Evolutionary conservation across 345 rosid species (phyloP), one percentile per base, ranked within the genome.

Genomic region (Barbarea vulgaris): DNA sequence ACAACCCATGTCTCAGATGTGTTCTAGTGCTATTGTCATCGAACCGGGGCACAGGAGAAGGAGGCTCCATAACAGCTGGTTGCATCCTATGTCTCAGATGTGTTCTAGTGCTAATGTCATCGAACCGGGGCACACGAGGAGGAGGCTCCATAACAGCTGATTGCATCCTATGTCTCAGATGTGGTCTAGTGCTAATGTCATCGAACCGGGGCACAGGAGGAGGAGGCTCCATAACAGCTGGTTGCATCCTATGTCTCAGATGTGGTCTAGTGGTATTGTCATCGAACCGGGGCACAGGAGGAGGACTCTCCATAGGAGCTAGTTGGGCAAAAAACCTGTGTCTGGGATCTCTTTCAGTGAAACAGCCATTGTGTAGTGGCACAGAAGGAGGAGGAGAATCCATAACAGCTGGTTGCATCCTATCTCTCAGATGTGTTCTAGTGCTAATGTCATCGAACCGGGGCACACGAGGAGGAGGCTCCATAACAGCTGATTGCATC

Each of bases 361-460:
- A n/a, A n/a, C n/a, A n/a, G n/a, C n/a, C n/a, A n/a, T n/a, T n/a
- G n/a, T n/a, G n/a, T n/a, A n/a, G n/a, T n/a, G 1, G 56, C 56
- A 51, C 3, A 51, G 14, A 2, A 58, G 51, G 31, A 48, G 24
- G 34, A 54, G 52, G 64, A 31, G 4, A 4, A 31, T 24, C 33
- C 57, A 22, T 1, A 13, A 53, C 33, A 10, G 7, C 15, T 11
- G 1, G 30, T 24, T 51, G 28, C n/a, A n/a, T n/a, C 8, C 25
- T 22, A 2, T 51, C 7, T 21, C 52, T 72, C 46, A 82, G 46
- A 69, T 67, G 44, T 37, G 59, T 14, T 22, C 31, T 74, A 24
- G 30, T 9, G 37, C 73, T 34, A 39, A 52, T 46, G 7, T 78
- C 83, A 60, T 78, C 64, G 25, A 75, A 22, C 1, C 22, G 1